Percentiles rank a stretch among this genome's conserved stretches.
Evolutionary conservation across 2,329 filamentous ascomycete species (phyloP).

Genomic region (Venturia effusa): DNA sequence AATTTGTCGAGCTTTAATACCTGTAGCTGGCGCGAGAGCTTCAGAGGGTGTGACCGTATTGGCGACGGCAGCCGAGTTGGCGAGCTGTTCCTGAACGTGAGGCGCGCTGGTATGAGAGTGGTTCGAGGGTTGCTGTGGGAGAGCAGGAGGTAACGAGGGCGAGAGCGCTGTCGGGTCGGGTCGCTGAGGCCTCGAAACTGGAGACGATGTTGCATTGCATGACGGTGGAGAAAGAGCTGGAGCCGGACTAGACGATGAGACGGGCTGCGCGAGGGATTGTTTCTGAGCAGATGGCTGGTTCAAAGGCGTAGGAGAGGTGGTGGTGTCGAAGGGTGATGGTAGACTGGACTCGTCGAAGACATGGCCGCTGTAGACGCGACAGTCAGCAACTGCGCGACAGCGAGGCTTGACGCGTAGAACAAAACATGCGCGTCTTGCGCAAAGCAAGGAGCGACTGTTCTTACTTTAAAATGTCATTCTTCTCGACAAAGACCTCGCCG

Average conservation of each 20-base stretch:
- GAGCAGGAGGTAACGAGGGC: not conserved
- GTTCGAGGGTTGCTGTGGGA: not conserved
- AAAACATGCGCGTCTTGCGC: not conserved
- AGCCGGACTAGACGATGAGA: not conserved
- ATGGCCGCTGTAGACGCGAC: conserved; percentile 6
- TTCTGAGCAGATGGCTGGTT: not conserved
- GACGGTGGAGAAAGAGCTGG: not conserved
- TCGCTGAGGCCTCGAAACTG: not conserved
- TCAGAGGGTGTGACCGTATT: not conserved
- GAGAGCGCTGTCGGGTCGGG: not conserved
- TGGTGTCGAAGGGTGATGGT: conserved; percentile 7
- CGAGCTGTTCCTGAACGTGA: not conserved
- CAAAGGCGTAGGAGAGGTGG: not conserved
- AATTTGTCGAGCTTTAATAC: not conserved
- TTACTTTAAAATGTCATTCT: conserved; percentile 48
- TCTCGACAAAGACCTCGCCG: conserved; percentile 44
- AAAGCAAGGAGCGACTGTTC: conserved; percentile 18
- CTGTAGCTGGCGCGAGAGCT: not conserved
- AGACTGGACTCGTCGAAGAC: conserved; percentile 8
- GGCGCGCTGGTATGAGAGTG: not conserved
- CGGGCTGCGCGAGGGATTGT: not conserved
- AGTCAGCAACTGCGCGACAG: conserved; percentile 1
- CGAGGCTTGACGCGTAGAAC: conserved; percentile 5
- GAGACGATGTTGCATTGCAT: not conserved
- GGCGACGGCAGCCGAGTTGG: not conserved